Conservation (phyloP, 805 yeast species). For the Candida sanyiensis region DNA sequence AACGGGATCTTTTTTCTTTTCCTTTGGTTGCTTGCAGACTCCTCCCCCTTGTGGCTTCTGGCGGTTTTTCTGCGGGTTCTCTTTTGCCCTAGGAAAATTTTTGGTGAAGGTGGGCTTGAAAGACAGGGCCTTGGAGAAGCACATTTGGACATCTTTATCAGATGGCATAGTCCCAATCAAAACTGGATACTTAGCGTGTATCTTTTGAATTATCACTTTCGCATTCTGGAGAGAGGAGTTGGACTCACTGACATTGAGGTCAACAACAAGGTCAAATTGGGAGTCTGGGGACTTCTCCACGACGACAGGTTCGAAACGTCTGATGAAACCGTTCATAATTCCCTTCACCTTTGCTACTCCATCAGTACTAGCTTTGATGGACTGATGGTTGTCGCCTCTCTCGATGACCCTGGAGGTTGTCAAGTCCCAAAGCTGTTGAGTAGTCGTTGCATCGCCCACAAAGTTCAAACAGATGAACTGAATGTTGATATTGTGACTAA, state of each 20-base stretch:
- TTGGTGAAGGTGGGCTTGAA: constrained; percentile 50
- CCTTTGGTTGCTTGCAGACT: constrained; percentile 7
- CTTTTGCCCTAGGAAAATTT: constrained; percentile 20
- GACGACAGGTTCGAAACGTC: constrained; percentile 59
- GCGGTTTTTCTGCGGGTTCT: constrained; percentile 8
- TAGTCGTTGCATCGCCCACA: constrained; percentile 35
- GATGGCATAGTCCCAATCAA: constrained; percentile 38
- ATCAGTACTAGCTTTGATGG: constrained; percentile 50
- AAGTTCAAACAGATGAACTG: constrained; percentile 68
- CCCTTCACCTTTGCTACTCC: constrained; percentile 45
- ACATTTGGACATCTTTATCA: constrained; percentile 31
- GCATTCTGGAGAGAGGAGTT: constrained; percentile 49
- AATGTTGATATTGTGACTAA: constrained; percentile 39
- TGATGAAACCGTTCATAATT: constrained; percentile 71
- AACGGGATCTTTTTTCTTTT: constrained; percentile 28
- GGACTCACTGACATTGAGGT: constrained; percentile 39
- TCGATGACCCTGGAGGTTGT: constrained; percentile 54
- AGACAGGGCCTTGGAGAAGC: constrained; percentile 50
- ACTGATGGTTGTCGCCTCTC: constrained; percentile 88
- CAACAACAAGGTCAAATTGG: constrained; percentile 58
- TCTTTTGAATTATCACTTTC: constrained; percentile 31
- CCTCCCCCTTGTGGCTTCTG: constrained; percentile 8
- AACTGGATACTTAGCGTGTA: constrained; percentile 40
- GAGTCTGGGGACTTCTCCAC: constrained; percentile 49
- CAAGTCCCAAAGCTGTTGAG: constrained; percentile 37